Evolutionary conservation across 1,284 basidiomycete genomes (phyloP).

Genomic region (Laetiporus sulphureus): DNA sequence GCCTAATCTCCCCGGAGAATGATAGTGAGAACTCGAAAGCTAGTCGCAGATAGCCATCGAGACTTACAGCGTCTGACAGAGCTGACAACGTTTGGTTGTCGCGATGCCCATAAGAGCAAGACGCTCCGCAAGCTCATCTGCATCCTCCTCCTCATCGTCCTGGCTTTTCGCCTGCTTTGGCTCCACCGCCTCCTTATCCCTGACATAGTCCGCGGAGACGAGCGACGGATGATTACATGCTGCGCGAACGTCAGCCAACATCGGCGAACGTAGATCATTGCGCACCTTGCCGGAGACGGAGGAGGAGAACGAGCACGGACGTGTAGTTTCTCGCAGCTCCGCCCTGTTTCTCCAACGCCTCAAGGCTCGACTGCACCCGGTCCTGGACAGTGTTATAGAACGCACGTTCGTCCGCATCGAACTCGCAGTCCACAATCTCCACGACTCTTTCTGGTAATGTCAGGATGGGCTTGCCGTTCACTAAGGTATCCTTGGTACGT

Average conservation of each 20-base stretch:
- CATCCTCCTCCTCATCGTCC: conserved; percentile 49
- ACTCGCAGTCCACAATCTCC: conserved; percentile 66
- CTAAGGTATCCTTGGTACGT: conserved; percentile 74
- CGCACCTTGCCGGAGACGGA: conserved; percentile 84
- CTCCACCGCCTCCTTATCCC: conserved; percentile 71
- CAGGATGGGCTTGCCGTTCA: conserved; percentile 86
- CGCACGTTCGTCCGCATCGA: conserved; percentile 66
- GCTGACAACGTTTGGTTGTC: conserved; percentile 55
- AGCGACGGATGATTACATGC: conserved; percentile 88
- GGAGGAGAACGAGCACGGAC: conserved; percentile 76
- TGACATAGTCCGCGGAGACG: conserved; percentile 67
- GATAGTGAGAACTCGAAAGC: too few species aligned
- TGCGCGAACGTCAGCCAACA: conserved; percentile 23
- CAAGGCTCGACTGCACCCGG: conserved; percentile 68
- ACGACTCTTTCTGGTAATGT: conserved; percentile 76
- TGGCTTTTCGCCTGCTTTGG: conserved; percentile 47
- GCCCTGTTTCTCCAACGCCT: conserved; percentile 58
- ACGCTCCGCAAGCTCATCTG: conserved; percentile 72
- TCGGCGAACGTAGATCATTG: conserved; percentile 1
- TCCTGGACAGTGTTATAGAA: conserved; percentile 81
- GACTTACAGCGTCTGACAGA: conserved; percentile 68
- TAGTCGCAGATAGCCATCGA: conserved; percentile 1
- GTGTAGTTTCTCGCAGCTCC: conserved; percentile 69
- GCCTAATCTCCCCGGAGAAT: too few species aligned
- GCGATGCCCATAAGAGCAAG: conserved; percentile 67